phyloP scores from a whole-genome alignment of 371 early-diverging fungal species.

The Fennellomyces sp. region DNA sequence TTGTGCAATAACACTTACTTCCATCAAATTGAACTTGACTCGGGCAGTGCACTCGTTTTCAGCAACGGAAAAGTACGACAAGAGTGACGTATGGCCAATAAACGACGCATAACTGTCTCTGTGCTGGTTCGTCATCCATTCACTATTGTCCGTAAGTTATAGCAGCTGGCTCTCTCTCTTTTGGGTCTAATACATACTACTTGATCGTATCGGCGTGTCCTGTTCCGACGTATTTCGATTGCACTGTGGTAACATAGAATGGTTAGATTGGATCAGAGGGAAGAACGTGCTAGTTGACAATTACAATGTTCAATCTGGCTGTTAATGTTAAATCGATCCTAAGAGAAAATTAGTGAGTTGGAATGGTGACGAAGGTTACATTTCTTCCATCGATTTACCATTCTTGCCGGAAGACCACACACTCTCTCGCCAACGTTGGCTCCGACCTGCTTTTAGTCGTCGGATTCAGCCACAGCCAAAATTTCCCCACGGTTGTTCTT shows the following conservation, averaged over 20 bases:
- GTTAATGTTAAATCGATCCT: constrained; percentile 79
- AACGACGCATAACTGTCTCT: constrained; percentile 83
- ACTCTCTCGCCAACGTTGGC: no score
- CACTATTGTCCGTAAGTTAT: constrained; percentile 46
- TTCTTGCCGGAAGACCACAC: neutral
- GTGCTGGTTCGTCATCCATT: constrained; percentile 87
- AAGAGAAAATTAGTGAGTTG: neutral
- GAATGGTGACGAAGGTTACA: no score
- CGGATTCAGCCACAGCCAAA: no score
- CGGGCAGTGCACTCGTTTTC: constrained; percentile 86
- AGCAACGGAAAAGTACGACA: constrained; percentile 80
- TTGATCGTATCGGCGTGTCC: constrained; percentile 93
- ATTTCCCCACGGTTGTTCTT: no score
- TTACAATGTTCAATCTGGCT: constrained; percentile 84
- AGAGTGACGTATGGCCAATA: constrained; percentile 75
- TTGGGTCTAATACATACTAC: constrained; percentile 55
- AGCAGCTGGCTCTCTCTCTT: no score
- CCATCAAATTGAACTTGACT: constrained; percentile 69
- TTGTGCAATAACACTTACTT: constrained; percentile 54
- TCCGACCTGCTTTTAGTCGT: no score
- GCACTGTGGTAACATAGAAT: constrained; percentile 47
- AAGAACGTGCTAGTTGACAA: no score
- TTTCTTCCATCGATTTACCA: neutral
- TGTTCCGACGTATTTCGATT: constrained; percentile 89
- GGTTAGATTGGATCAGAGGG: neutral